A percentile compares a stretch with the other conserved stretches of the same genome.
Evolutionary conservation across 805 yeast species (phyloP).

Genomic region (Kluyveromyces dobzhanskii): DNA sequence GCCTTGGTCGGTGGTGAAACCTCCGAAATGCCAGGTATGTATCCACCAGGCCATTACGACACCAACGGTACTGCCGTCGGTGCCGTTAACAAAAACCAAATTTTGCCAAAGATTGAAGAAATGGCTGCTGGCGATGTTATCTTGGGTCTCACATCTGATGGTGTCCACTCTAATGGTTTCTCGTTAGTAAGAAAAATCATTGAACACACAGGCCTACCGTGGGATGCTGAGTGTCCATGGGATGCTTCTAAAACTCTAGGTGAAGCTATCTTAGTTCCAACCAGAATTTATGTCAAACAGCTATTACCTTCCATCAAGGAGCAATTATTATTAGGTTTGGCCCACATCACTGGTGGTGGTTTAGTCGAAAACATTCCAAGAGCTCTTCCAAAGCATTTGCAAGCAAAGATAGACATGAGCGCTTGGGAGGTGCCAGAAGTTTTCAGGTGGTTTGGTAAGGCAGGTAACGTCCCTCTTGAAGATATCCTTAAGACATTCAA

Average conservation of each 20-base stretch:
- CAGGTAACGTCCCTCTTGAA: conserved; percentile 79
- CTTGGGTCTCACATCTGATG: conserved; percentile 83
- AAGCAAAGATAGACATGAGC: conserved; percentile 71
- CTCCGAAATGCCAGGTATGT: conserved; percentile 99
- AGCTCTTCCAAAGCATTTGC: conserved; percentile 72
- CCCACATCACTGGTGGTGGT: conserved; percentile 99
- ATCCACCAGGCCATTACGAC: conserved; percentile 90
- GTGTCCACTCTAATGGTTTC: conserved; percentile 95
- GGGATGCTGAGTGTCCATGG: conserved; percentile 83
- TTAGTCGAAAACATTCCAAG: conserved; percentile 93
- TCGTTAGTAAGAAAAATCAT: conserved; percentile 89
- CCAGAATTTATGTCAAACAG: conserved; percentile 90
- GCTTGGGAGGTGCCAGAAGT: conserved; percentile 82
- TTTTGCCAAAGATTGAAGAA: conserved; percentile 60
- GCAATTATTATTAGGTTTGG: conserved; percentile 72
- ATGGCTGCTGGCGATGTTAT: conserved; percentile 78
- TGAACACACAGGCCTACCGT: conserved; percentile 63
- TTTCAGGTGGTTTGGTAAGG: conserved; percentile 87
- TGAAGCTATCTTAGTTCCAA: conserved; percentile 78
- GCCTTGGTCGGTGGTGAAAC: conserved; percentile 99
- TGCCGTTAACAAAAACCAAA: conserved; percentile 69
- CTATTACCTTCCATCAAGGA: conserved; percentile 64
- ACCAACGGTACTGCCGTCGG: conserved; percentile 99
- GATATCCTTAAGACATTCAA: conserved; percentile 90
- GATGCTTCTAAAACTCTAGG: conserved; percentile 63